Evolutionary conservation across 1,284 basidiomycete genomes (phyloP).

Genomic region (Leccinum subspadiceum): DNA sequence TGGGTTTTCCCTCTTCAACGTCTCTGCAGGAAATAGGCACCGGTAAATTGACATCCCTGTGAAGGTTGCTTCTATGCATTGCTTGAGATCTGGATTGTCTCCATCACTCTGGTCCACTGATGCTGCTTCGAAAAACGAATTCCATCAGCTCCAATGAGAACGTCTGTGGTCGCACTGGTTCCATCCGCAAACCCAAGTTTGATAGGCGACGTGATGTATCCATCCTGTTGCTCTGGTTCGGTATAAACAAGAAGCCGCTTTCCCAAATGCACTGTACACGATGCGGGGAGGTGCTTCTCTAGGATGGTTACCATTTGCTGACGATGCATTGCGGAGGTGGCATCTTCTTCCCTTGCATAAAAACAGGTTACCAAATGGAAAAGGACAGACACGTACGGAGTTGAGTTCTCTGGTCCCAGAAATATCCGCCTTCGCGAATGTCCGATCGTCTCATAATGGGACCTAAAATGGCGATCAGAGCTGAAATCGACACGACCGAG

Average conservation of each 20-base stretch:
- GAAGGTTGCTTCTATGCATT: slow-evolving; percentile 20
- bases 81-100: slow-evolving; percentile 6
- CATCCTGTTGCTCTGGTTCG: neutral
- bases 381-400: slow-evolving; percentile 5
- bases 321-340: slow-evolving; percentile 19
- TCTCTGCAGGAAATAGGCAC: slow-evolving; percentile 17
- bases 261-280: slow-evolving; percentile 15
- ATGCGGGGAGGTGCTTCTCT: slow-evolving; percentile 21
- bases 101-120: neutral
- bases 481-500: neutral
- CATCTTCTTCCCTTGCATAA: slow-evolving; percentile 7
- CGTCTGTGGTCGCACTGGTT: slow-evolving; percentile 16
- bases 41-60: slow-evolving; percentile 22
- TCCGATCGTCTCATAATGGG: neutral
- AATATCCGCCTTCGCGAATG: slow-evolving; percentile 21
- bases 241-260: slow-evolving; percentile 21
- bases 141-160: slow-evolving; percentile 20
- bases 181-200: slow-evolving; percentile 22
- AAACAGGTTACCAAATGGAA: neutral
- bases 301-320: slow-evolving; percentile 24
- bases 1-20: slow-evolving; percentile 4
- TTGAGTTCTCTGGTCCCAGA: slow-evolving; percentile 12
- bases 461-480: neutral
- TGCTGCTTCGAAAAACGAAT: slow-evolving; percentile 23
- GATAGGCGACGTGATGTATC: slow-evolving; percentile 12